Evolutionary conservation across 1,139 yeast genomes (phyloP), one percentile per base, ranked within the genome.

Genomic region (Barnettozyma hawaiiensis): DNA sequence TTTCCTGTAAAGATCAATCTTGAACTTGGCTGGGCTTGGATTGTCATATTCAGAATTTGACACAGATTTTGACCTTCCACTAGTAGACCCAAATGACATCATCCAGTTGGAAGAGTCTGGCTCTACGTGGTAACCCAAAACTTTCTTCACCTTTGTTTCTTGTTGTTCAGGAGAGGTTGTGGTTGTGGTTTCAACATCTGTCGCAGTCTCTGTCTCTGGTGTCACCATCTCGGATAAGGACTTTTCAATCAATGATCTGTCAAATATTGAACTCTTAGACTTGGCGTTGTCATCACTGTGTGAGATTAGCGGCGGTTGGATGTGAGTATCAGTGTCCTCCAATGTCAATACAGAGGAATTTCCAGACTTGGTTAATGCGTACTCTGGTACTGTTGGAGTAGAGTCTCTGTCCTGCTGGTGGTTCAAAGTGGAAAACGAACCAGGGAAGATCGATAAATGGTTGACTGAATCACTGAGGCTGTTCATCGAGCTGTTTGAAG

Each of bases 1-100:
- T 39, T 51, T 50, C 9, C 52, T 55, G 38, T 54, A 55, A 16
- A 55, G 37, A 28, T 55, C 58, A 41, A 55, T 54, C 45, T 49
- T 54, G 44, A 47, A 54, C 32, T 46, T 48, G 18, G 37, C 28
- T 14, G 14, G 20, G 9, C 12, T 32, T 32, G 35, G 18, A 2
- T 20, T 32, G 16, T 20, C 26, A 18, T 44, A 40, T 12, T 35
- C 34, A 11, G 37, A 16, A 9, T 19, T 5, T 10, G 31, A 10
- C 10, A 22, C 21, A 3, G n/a, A 7, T 31, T 31, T 28, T 24
- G 32, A 12, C n/a, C n/a, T n/a, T 18, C 21, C 14, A 16, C 21
- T 10, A 10, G 32, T 31, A 23, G 45, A 46, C 26, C 51, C 53
- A 51, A 31, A 46, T 39, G 18, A 27, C 41, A 42, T 39, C 35